Evolutionary conservation across 2,329 filamentous ascomycete species (phyloP), one percentile per base, ranked within the genome.

Genomic region (Eutypella sp.): DNA sequence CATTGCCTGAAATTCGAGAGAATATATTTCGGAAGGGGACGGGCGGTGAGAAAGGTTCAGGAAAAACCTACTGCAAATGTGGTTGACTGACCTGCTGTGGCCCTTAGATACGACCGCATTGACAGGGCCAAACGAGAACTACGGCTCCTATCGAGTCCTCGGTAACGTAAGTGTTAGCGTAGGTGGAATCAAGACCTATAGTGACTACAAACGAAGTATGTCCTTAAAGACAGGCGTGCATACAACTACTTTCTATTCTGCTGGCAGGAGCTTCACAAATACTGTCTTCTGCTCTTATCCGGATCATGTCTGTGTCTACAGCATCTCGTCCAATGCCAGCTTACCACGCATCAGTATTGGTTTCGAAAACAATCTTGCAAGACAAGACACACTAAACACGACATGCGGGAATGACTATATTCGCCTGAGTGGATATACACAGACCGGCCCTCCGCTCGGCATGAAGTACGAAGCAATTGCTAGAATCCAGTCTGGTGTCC

Each of bases 11-110:
- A 0, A 73, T 76, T 4, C 61, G 72, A n/a, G 60, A 70, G 3
- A 65, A 56, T 49, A 76, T 77, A 15, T 77, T 75, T 38, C 54
- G 67, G 16, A 73, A 76, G 42, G 72, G 71, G 5, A 75, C 67
- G 0, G 74, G 74, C n/a, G 69, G 69, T 62, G 60, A 56, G 50
- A 46, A 8, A 4, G 9, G 20, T 18, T 46, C n/a, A 20, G 18
- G 18, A 39, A 18, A 25, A 33, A 27, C 16, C n/a, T n/a, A n/a
- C n/a, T n/a, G n/a, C n/a, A n/a, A n/a, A n/a, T n/a, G n/a, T n/a
- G 40, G 41, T 31, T 45, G 39, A 51, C 19, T 45, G 42, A 6
- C n/a, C n/a, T n/a, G n/a, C n/a, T n/a, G n/a, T 33, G 37, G 2
- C 52, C 47, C 4, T 16, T 22, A 66, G 65, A 69, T 42, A 57